Evolutionary conservation across 441 rosid genomes (phyloP), one percentile per base, ranked within the genome.

Genomic region (Iberis amara): DNA sequence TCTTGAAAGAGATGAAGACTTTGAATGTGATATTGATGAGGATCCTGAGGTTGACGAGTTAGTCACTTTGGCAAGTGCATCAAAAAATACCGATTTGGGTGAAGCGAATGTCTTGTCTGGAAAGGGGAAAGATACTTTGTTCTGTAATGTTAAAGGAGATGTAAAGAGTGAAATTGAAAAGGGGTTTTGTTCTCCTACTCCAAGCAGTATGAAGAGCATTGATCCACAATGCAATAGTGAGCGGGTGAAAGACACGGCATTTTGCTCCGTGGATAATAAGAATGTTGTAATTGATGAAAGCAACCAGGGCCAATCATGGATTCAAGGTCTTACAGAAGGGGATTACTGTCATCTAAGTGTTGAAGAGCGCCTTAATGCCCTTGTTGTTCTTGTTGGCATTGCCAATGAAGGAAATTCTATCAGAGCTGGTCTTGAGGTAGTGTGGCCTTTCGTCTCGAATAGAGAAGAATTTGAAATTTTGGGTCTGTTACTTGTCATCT

Each of bases 331-430:
- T 54, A 68, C 90, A 30, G 98, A 87, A 75, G 98, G 92, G 14
- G 99, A 90, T 56, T 94, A 90, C 77, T 83, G 87, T 50, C 83
- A 81, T 79, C 82, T 94, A 33, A 76, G 87, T 61, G 96, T 94
- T 49, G 92, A 90, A 76, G 99, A 94, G 76, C 98, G 98, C 45
- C 96, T 94, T 37, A 62, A 76, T 76, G 98, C 96, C 26, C 90
- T 94, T 70, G 94, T 81, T 69, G 72, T 79, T n/a, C 75, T 94
- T 68, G 81, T 87, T 53, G 82, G 94, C 59, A 62, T 90, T 57
- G 90, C 86, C 64, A 87, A 82, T 57, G 99, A 94, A 80, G 99
- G 99, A 57, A 94, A 83, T 58, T 68, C 92, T 39, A 75, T 94
- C 51, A 89, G 98, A 27, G 68, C 80, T 60, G 83, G 72, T 61